Percentiles rank a stretch among this genome's conserved stretches.
Evolutionary conservation across 225 moss, liverwort and hornwort species (phyloP).

Genomic region (Marchantia polymorpha): DNA sequence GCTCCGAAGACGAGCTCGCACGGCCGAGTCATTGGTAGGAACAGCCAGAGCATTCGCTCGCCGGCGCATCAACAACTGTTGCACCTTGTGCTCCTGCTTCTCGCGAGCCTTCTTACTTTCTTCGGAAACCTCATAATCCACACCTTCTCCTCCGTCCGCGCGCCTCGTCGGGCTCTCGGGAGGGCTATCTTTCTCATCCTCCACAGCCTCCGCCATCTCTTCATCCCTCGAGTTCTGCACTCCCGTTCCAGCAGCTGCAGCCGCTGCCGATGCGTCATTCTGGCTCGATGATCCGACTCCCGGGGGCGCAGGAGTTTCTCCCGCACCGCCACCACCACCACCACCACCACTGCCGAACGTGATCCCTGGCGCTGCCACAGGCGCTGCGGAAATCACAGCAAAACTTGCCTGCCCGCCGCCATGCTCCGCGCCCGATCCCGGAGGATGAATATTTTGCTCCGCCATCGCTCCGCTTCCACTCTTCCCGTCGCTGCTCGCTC

Average conservation of each 20-base stretch:
- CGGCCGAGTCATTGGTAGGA: conserved; percentile 83
- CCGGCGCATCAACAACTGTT: conserved; percentile 79
- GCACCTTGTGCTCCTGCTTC: conserved; percentile 69
- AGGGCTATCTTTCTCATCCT: conserved; percentile 26
- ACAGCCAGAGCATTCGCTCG: conserved; percentile 88
- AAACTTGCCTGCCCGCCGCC: not conserved
- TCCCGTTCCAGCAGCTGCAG: too few relatives aligned
- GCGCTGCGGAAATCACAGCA: conserved; percentile 30
- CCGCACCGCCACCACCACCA: not conserved
- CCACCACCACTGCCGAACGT: not conserved
- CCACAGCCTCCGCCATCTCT: conserved; percentile 35
- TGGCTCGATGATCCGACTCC: conserved; percentile 11
- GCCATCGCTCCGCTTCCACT: conserved; percentile 12
- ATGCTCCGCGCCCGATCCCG: conserved; percentile 7
- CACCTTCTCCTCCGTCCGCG: conserved; percentile 20
- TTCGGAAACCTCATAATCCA: conserved; percentile 81
- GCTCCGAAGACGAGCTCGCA: conserved; percentile 76
- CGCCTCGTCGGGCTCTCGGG: conserved; percentile 30
- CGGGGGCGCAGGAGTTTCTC: not conserved
- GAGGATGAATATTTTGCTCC: conserved; percentile 9
- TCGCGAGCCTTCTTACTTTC: conserved; percentile 89
- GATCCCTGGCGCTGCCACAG: conserved; percentile 8
- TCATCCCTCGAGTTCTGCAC: conserved; percentile 25
- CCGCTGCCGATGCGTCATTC: conserved; percentile 6
- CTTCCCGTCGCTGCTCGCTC: not conserved